Evolutionary conservation across 805 yeast species (phyloP), one percentile per base, ranked within the genome.

Genomic region (Danielozyma ontarioensis): DNA sequence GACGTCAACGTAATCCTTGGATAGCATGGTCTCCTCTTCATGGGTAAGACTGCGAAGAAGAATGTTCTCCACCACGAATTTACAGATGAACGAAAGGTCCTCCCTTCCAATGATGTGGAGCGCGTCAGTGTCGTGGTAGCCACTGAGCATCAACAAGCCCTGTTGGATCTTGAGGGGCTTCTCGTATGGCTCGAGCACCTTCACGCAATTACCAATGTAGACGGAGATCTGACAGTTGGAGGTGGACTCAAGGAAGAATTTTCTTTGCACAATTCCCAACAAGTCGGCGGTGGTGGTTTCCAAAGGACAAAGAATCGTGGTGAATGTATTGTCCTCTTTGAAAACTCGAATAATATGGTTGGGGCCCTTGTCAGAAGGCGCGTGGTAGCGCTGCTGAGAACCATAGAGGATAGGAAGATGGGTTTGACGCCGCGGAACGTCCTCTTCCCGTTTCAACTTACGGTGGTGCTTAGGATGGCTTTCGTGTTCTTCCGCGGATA

Each of bases 271-370:
- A 30, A 74, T 70, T 21, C 74, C 76, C 25, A 90, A 64, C 33
- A 93, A 62, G 30, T 87, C 95, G 5, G 77, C 71, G 0, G 87
- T 84, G 0, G 90, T 76, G 2, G 88, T 83, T 37, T 82, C 84
- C 22, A 83, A 69, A 0, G 90, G 76, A 50, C 95, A 81, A 12
- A 88, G 77, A 14, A 90, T 62, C 1, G 96, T 85, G 12, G 93
- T 83, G 43, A 87, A 85, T 8, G 88, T 83, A 46, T 87, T 89
- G 37, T 85, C 95, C 33, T 78, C 83, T 37, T 83, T 78, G 62
- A 83, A 88, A 2, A 90, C 80, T 39, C 95, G 77, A 15, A 90
- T 64, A 40, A 69, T 73, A 44, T 64, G 73, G 29, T 62, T 65
- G 15, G 64, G 62, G 10, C 59, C 63, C 34, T 50, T 23, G 3